Base-by-base conservation (phyloP, 2,329 filamentous ascomycete species). In the Fusarium newnesense region DNA sequence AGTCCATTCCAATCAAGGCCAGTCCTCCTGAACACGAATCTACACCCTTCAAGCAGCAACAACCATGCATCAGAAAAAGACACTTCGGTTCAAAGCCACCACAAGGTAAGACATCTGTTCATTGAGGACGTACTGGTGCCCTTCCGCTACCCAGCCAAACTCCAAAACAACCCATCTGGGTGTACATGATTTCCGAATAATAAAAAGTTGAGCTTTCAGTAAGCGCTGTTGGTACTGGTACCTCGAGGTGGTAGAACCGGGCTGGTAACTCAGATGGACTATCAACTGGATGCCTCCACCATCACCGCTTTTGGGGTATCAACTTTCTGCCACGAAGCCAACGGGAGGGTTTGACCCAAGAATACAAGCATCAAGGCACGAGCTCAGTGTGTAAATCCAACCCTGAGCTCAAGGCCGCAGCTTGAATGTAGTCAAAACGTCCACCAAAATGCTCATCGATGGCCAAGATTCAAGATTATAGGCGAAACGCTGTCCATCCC, bases 271-370 rank as follows among this genome's bases (percentile, higher is more conserved):
- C 68, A 75, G 68, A 64, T 65, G 50, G 67, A 60, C 71, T 67
- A 73, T 76, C 70, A 62, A 59, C 73, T 49, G 64, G 28, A 69
- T 76, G 62, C 67, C 75, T 70, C 72, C 72, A 62, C 61, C 74
- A 65, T 75, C 73, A 68, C 71, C 70, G 69, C 61, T 77, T 79
- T 78, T 79, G 76, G 80, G 80, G 81, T 83, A 84, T 84, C 77
- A 82, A 79, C 77, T 75, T 79, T 78, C 73, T 78, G 73, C 75
- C 75, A 72, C 75, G 62, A 76, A 75, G 68, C 74, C 73, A 74
- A 70, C 60, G 70, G 69, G 64, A 44, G 66, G 62, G 75, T 53
- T 73, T 76, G 70, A 77, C 73, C 71, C 64, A 77, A 69, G 78
- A 69, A 66, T 58, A 66, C 43, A 75, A 75, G 72, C 72, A 75